A percentile compares a stretch with the other conserved stretches of the same genome.
Evolutionary conservation across 331 rosid genomes (phyloP).

Genomic region (Pyracantha coccinea): DNA sequence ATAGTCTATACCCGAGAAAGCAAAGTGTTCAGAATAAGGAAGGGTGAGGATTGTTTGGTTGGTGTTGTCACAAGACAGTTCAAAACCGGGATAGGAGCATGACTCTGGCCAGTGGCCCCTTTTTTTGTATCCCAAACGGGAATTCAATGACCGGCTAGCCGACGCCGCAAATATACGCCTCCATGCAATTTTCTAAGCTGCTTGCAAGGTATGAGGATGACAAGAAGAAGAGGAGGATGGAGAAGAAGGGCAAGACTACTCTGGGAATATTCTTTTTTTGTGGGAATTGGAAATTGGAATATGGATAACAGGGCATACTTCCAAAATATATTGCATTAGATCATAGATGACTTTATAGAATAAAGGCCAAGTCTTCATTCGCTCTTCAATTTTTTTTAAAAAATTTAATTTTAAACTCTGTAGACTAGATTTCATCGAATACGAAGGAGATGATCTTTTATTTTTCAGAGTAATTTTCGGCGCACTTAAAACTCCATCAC

Average conservation of each 20-base stretch:
- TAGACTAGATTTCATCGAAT: neutral
- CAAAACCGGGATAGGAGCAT: slow-evolving; percentile 62
- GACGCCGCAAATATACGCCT: slow-evolving; percentile 17
- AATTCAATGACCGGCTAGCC: slow-evolving; percentile 33
- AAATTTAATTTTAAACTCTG: neutral
- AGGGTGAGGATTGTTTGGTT: slow-evolving; percentile 41
- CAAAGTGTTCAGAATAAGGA: slow-evolving; percentile 35
- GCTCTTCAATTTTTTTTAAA: neutral
- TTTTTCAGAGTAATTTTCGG: no score
- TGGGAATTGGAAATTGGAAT: no score
- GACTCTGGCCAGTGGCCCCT: slow-evolving; percentile 16
- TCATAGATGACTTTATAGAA: neutral
- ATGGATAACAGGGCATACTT: neutral
- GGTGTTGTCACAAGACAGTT: slow-evolving; percentile 23
- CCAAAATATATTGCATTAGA: neutral
- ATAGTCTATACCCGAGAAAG: slow-evolving; percentile 44
- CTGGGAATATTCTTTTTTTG: slow-evolving; percentile 15
- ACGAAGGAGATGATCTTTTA: neutral
- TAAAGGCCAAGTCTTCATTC: neutral
- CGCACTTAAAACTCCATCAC: no score
- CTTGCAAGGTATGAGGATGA: slow-evolving; percentile 5
- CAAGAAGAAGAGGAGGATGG: slow-evolving; percentile 9
- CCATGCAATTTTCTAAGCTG: slow-evolving; percentile 29
- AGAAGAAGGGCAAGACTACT: neutral
- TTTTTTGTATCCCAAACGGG: slow-evolving; percentile 38